A percentile compares a stretch with the other conserved stretches of the same genome.
Conservation (phyloP, 2,329 filamentous ascomycete species). For the Cryphonectria carpinicola region DNA sequence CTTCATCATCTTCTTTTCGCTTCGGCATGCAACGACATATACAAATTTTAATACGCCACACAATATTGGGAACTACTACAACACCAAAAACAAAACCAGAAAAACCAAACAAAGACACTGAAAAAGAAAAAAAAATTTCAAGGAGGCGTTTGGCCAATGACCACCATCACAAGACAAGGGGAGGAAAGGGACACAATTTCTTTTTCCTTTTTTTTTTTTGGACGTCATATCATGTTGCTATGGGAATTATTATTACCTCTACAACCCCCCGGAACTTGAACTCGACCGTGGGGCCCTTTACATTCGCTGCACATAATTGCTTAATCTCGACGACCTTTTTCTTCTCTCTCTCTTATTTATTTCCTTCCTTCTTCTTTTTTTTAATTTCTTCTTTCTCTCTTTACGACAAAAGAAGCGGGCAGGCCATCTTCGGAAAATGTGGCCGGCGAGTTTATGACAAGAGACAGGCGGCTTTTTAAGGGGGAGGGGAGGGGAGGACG, state of each 20-base stretch:
- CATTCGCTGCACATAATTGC: constrained; percentile 17
- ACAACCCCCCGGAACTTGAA: neutral
- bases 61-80: neutral
- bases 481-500: neutral
- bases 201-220: neutral
- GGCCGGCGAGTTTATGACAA: constrained; percentile 10
- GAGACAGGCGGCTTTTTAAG: neutral
- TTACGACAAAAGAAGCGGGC: constrained; percentile 14
- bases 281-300: neutral
- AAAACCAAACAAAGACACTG: neutral
- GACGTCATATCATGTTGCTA: constrained; percentile 5
- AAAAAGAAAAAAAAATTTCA: neutral
- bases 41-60: neutral
- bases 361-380: neutral
- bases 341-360: neutral
- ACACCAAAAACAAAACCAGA: neutral
- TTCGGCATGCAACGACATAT: neutral
- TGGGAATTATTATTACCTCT: neutral
- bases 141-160: neutral
- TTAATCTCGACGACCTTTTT: constrained; percentile 17
- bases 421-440: constrained; percentile 12
- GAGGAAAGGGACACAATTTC: neutral
- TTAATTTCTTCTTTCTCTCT: neutral
- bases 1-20: neutral
- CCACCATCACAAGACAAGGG: neutral